Evolutionary conservation across 2,329 filamentous ascomycete species (phyloP).

Genomic region (Colletotrichum cuscutae): DNA sequence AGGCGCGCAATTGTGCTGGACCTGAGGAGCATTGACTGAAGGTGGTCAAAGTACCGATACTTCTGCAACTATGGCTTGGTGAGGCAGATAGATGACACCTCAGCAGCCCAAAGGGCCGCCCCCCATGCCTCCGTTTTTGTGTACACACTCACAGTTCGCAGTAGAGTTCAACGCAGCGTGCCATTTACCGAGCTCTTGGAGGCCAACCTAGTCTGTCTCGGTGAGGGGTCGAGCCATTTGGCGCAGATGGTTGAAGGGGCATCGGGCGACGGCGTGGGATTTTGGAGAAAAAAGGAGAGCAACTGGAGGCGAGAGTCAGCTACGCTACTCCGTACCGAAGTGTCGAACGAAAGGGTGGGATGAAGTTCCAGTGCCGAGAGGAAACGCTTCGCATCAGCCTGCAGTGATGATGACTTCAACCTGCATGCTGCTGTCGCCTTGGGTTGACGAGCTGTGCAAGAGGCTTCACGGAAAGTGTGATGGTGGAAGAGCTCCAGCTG

Average conservation of each 20-base stretch:
- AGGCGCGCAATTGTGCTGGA: conserved; percentile 16
- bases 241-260: conserved; percentile 1
- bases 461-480: conserved; percentile 5
- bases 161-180: conserved; percentile 26
- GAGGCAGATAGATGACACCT: conserved; percentile 26
- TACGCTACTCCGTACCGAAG: background rate
- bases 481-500: conserved; percentile 2
- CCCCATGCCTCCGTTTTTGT: conserved; percentile 15
- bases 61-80: conserved; percentile 19
- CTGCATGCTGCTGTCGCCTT: background rate
- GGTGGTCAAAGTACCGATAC: conserved; percentile 28
- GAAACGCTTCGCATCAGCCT: background rate
- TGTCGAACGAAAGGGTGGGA: background rate
- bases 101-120: conserved; percentile 13
- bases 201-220: conserved; percentile 15
- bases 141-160: background rate
- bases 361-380: conserved; percentile 7
- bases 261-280: background rate
- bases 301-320: conserved; percentile 3
- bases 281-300: background rate
- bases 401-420: conserved; percentile 29
- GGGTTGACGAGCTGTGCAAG: background rate
- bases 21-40: conserved; percentile 8
- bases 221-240: conserved; percentile 8
- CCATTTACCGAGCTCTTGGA: conserved; percentile 18